Evolutionary conservation across 2,329 filamentous ascomycete genomes (phyloP).

Genomic region (Magnaporthales sp.): DNA sequence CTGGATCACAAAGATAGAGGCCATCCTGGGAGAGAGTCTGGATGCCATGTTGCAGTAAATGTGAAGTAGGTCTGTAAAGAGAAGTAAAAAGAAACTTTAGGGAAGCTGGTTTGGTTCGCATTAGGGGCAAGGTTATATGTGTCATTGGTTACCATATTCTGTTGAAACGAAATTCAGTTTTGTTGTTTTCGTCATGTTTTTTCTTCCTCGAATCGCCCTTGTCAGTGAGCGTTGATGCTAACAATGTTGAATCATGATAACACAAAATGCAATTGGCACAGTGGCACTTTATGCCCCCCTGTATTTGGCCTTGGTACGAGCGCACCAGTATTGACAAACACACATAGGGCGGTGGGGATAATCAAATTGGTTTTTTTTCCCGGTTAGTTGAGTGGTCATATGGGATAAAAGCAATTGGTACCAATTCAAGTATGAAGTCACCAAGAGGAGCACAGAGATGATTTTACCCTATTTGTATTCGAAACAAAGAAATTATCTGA

Average conservation of each 20-base stretch:
- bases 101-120: neutral
- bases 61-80: neutral
- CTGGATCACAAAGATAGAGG: constrained; percentile 89
- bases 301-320: no score
- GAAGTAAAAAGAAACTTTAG: neutral
- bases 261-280: no score
- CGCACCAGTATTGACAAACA: no score
- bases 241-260: no score
- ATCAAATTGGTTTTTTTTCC: no score
- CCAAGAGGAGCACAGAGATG: no score
- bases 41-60: constrained; percentile 81
- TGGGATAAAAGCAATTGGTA: no score
- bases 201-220: neutral
- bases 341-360: no score
- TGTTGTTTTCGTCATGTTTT: neutral
- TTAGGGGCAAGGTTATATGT: neutral
- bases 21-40: constrained; percentile 79
- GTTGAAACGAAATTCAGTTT: neutral
- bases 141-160: neutral
- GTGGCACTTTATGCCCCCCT: no score
- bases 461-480: neutral
- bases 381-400: no score
- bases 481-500: neutral
- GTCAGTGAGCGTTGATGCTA: no score
- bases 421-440: no score